Base-by-base conservation (phyloP, 2,329 filamentous ascomycete genomes). In the Pyrenophora graminea region DNA sequence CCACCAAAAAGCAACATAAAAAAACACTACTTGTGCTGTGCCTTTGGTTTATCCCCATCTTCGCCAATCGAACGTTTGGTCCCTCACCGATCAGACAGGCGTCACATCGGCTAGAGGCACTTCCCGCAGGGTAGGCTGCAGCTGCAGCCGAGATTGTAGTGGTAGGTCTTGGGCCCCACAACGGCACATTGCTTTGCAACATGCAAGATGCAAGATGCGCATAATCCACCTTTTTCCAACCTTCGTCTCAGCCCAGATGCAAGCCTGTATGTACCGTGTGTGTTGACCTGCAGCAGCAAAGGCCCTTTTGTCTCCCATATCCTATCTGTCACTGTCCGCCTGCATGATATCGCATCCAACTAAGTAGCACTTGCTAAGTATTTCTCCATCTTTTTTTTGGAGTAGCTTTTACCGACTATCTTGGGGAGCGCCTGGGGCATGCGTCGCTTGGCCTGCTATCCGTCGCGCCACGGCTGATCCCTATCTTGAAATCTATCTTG, bases 91-190 rank as follows among this genome's bases (percentile, higher is more conserved):
- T 53, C 18, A 49, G 40, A 40, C 31, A 45, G 45, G 45, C 37
- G 32, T 55, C 39, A 45, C 48, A 43, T 56, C 53, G 59, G 57
- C 46, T 55, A 55, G 51, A 60, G 54, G 56, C 54, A 50, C 48
- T 17, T 58, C 59, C 59, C 56, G 51, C 46, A 49, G 44, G 44
- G 33, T 33, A 47, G 18, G 39, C 37, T 48, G 23, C 46, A 39
- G 25, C 48, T 45, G 15, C 39, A 55, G 49, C 49, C 45, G 49
- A 43, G 41, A 48, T 44, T 48, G 45, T 41, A 39, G 30, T 18
- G 32, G 27, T 23, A 19, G 19, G 15, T 30, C 1, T 30, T 30
- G 27, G 25, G 15, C 38, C 50, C 43, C 30, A 40, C 45, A 39
- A 41, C 37, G 15, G 32, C 36, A 17, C 44, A 49, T 42, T 21